Evolutionary conservation across 1,139 yeast genomes (phyloP), one percentile per base, ranked within the genome.

Genomic region (Taiozyma sp.): DNA sequence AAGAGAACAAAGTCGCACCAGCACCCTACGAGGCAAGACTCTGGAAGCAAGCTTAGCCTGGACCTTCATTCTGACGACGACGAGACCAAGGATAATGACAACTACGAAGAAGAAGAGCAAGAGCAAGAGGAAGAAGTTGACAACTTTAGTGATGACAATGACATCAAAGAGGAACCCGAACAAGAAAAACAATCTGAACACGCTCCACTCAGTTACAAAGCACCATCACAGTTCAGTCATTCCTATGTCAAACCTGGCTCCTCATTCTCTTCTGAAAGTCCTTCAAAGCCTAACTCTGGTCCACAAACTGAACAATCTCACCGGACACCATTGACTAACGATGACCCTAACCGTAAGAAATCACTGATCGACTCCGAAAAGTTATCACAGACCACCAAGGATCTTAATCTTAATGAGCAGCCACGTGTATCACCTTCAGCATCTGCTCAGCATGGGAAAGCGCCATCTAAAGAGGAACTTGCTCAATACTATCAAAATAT

Each of bases 401-500:
- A 50, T 12, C 44, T 47, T 43, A 53, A 27, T 13, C 45, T 45
- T 4, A 48, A 46, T 32, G 24, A 40, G 9, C 8, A 14, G n/a
- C 3, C 36, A 32, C 36, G n/a, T 19, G 41, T 22, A 7, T 2
- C 14, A 38, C 24, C 24, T 38, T 24, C 29, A 14, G 19, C 43
- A 2, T 3, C 43, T 10, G 12, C 43, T 40, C 10, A 19, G 16
- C 28, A 40, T 40, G 43, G 29, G 3, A 45, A 51, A 40, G 46
- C 45, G n/a, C 40, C 48, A 4, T 46, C 55, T 8, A 49, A 54
- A 10, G 54, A 54, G 29, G 61, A 58, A 22, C 53, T 54, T 2
- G 65, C 67, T 28, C 67, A 69, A 44, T 70, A 70, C 51, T 62
- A 67, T 32, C 74, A 72, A n/a, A 64, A 65, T 47, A 70, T 71